Conservation (phyloP, 352 stramenopile species). For the Pythium myriotylum region DNA sequence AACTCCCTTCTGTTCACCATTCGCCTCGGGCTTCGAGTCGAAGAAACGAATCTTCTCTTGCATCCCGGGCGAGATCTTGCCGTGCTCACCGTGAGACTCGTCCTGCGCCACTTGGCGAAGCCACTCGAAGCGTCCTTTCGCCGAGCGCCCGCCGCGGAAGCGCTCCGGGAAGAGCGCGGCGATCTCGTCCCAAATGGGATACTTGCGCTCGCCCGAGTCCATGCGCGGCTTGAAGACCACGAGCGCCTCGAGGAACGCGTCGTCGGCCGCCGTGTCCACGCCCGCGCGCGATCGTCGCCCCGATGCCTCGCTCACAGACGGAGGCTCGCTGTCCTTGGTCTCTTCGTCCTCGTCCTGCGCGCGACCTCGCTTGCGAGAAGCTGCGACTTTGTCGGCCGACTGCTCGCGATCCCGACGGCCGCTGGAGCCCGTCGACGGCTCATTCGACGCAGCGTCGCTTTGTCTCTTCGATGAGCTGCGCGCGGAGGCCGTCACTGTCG, state of each 20-base stretch:
- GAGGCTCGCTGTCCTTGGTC: slow-evolving; percentile 1
- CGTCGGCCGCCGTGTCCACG: neutral
- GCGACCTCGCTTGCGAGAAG: neutral
- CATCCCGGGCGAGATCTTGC: neutral
- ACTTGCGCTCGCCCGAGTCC: slow-evolving; percentile 6
- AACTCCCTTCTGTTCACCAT: no score
- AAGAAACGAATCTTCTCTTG: neutral
- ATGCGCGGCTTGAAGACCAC: slow-evolving; percentile 1
- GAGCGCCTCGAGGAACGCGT: slow-evolving; percentile 1
- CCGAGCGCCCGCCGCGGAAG: slow-evolving; percentile 4
- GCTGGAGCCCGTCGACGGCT: neutral
- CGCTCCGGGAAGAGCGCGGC: neutral
- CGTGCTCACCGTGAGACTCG: slow-evolving; percentile 7
- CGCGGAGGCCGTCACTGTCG: neutral
- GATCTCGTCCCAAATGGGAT: slow-evolving; percentile 13
- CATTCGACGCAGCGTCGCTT: neutral
- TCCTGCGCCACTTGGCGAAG: slow-evolving; percentile 12
- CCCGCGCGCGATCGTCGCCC: neutral
- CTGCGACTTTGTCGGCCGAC: neutral
- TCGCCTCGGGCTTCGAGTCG: no score
- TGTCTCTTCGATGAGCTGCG: neutral
- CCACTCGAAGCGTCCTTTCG: slow-evolving; percentile 7
- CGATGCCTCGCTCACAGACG: neutral
- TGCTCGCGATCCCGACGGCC: neutral
- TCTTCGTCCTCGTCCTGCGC: neutral